Evolutionary conservation across 176 grass and related monocot species (phyloP), one percentile per base, ranked within the genome.

Genomic region (Eragrostis curvula): DNA sequence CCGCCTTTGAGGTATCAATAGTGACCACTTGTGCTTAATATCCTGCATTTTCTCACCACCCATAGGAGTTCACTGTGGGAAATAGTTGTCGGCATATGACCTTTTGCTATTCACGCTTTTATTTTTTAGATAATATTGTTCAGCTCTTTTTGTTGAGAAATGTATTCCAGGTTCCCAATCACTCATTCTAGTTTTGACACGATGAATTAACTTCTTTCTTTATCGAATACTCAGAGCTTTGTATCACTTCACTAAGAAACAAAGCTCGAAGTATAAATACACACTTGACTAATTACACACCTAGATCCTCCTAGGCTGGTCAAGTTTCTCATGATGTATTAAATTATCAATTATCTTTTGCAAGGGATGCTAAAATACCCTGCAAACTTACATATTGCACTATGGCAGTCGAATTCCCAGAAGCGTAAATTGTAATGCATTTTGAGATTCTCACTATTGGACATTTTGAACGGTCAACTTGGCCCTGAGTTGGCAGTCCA

Each of bases 1-100:
- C 91, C 84, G 96, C 93, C 27, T 94, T 98, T 83, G 93, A 98
- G 90, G 94, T 97, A 82, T 21, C 20, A 53, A 69, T 9, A 28
- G 29, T 49, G 74, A 46, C 42, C 82, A 30, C 41, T 78, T 53
- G 12, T 25, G 20, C 27, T 67, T 69, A 15, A 23, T 51, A 72
- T 79, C 5, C 8, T 30, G 32, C 61, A 79, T 70, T 75, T 75
- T 76, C 43, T 58, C 3, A 28, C 20, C 0, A 50, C 17, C 3
- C 20, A 59, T 77, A n/a, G n/a, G 36, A 75, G 29, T 70, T 78
- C 18, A 24, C 42, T 56, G 53, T 44, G 7, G 49, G 41, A 39
- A 66, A 68, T 49, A 40, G 4, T 76, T 77, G 68, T 45, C 0
- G 24, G 78, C 81, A 40, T 63, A 39, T 60, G 44, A 53, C 63